Evolutionary conservation across 345 rosid species (phyloP), one percentile per base, ranked within the genome.

Genomic region (Aethionema arabicum): DNA sequence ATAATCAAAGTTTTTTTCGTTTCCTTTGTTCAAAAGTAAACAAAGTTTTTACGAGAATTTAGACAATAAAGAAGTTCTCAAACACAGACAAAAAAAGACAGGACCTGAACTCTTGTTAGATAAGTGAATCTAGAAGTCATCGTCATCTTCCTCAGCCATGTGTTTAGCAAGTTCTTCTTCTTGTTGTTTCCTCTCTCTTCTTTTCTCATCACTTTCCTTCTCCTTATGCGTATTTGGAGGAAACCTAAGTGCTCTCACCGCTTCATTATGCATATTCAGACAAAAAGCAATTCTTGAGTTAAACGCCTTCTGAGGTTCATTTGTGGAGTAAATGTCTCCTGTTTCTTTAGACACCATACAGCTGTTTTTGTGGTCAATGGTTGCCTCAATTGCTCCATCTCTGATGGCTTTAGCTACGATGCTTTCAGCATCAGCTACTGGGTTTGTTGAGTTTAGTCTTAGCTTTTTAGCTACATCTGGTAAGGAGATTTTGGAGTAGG

Each of bases 61-160:
- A 21, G 27, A 21, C 27, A 21, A 21, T 21, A 21, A 21, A 21
- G 27, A 21, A 21, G 27, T 21, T 21, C 2, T 21, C 27, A 21
- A 21, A 21, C 27, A 21, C 2, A 21, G 2, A 21, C 27, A 21
- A 21, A 2, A 21, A 21, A 2, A 21, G 2, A 37, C 1, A 10
- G 40, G 40, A 37, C 2, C 40, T 2, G 40, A 10, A 37, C 2
- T 10, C 11, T 21, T 1, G 2, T 21, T 21, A 1, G 27, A 4
- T 12, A 29, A 4, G 31, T 50, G 11, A 61, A 61, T 69, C 74
- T 71, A 86, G 56, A 84, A 89, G 32, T 84, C 91, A 37, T 84
- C 93, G n/a, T 91, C 96, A 4, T 91, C 98, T 63, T 91, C 90
- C 79, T 91, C 96, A 0, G 90, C 90, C 59, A 91, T 84, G 76